A percentile compares a stretch with the other conserved stretches of the same genome.
Evolutionary conservation across 768 basidiomycete species (phyloP).

Genomic region (Mycena venus): DNA sequence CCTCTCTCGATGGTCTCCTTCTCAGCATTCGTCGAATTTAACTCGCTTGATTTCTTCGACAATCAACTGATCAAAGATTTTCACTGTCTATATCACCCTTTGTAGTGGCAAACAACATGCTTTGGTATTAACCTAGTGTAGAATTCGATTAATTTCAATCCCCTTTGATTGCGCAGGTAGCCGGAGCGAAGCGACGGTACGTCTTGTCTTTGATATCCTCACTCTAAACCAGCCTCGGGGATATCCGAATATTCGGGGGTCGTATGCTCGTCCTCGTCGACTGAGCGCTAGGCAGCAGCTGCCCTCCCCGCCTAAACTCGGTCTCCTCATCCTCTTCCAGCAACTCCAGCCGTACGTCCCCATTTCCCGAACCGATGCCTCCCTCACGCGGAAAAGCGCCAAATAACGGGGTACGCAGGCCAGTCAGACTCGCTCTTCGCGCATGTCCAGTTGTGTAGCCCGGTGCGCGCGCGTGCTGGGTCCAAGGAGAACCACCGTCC

Average conservation of each 20-base stretch:
- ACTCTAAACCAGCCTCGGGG: constrained; percentile 9
- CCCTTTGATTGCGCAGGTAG: no score
- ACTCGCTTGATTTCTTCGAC: no score
- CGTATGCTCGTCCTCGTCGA: neutral
- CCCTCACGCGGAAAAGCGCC: constrained; percentile 53
- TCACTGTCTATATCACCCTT: no score
- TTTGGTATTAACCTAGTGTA: no score
- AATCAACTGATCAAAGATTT: no score
- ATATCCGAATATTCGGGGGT: neutral
- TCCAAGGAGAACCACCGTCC: constrained; percentile 49
- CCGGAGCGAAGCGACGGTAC: no score
- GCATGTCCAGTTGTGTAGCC: neutral
- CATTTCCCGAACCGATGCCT: constrained; percentile 40
- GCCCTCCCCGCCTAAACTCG: neutral
- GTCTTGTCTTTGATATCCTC: neutral
- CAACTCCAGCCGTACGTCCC: constrained; percentile 66
- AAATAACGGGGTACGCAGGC: constrained; percentile 74
- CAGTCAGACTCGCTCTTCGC: constrained; percentile 67
- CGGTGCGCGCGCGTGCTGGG: neutral
- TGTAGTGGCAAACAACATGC: no score
- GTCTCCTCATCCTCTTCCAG: constrained; percentile 65
- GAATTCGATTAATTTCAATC: no score
- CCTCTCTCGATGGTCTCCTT: no score
- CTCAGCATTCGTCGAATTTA: no score
- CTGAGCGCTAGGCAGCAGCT: neutral